A percentile compares a stretch with the other conserved stretches of the same genome.
phyloP scores from a whole-genome alignment of 805 yeast species.

The Yamadazyma philogaea region DNA sequence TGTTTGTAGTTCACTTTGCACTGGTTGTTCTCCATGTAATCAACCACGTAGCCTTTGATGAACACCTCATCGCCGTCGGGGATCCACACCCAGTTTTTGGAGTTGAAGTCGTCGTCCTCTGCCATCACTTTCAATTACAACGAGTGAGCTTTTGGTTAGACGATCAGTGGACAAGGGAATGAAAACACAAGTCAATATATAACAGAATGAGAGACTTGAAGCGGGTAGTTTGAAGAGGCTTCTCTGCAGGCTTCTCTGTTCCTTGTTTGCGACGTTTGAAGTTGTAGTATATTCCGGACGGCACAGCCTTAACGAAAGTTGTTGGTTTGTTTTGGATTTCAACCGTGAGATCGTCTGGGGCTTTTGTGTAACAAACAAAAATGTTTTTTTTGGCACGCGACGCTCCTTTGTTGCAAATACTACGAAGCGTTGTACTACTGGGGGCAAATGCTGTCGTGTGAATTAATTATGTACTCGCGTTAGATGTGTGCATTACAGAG shows the following conservation, averaged over 20 bases:
- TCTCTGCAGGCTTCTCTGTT: no score
- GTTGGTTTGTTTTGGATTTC: slow-evolving; percentile 1
- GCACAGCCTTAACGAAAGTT: background rate
- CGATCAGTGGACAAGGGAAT: background rate
- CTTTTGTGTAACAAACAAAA: slow-evolving; percentile 8
- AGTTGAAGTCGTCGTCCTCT: slow-evolving; percentile 32
- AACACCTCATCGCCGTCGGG: slow-evolving; percentile 57
- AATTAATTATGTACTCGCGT: background rate
- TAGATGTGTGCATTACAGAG: background rate
- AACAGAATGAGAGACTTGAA: no score
- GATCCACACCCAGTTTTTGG: slow-evolving; percentile 75
- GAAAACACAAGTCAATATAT: background rate
- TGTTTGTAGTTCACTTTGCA: slow-evolving; percentile 34
- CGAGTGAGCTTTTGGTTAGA: slow-evolving; percentile 1
- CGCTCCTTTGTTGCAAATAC: background rate
- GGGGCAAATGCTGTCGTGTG: background rate
- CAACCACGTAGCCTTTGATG: slow-evolving; percentile 57
- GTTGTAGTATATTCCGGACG: no score
- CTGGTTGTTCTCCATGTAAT: slow-evolving; percentile 34
- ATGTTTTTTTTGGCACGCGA: background rate
- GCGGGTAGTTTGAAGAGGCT: no score
- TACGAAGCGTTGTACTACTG: background rate
- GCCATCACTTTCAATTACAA: slow-evolving; percentile 6
- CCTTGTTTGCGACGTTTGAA: no score
- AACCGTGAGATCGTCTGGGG: slow-evolving; percentile 6